Evolutionary conservation across 306 rosid species (phyloP), one percentile per base, ranked within the genome.

Genomic region (Oxytropis ochrocephala): DNA sequence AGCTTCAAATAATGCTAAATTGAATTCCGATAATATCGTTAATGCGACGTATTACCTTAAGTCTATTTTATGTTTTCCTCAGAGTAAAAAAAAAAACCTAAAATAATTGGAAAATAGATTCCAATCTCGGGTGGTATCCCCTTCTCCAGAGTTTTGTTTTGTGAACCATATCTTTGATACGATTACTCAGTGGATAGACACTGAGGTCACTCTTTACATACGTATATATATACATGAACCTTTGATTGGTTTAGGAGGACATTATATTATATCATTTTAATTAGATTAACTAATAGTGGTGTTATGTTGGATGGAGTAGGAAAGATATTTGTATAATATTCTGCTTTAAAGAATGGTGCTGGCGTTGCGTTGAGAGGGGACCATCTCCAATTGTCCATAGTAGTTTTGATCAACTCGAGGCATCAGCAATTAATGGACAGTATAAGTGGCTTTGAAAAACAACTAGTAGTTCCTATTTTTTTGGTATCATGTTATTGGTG

Each of bases 141-240:
- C 44, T 10, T 13, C 24, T 24, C 29, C 29, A 24, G 29, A 24
- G 29, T 24, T 43, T 57, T 72, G 17, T 46, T 66, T 69, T 46
- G 57, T 24, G 78, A 30, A 76, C 18, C 64, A 50, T 81, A 77
- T 73, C 82, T 62, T 57, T 57, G 77, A 78, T 74, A 11, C 67
- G 49, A 62, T 77, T 74, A 68, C 50, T 33, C 32, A 12, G 33
- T 74, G 75, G 80, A 78, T 82, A 64, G 69, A 72, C 68, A 77
- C 80, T 56, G 49, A 69, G 29, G 29, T 24, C 35, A 12, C 46
- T 50, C 64, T 53, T 76, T 71, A 52, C 38, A 67, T 48, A 24
- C 3, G 3, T 24, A 24, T 24, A 2, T 24, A 24, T 4, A 24
- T 24, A 4, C 29, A 24, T n/a, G 47, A 77, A 63, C 53, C 72